These are phyloP conservation scores for Aciculosporium take DNA, from an alignment of 2,329 filamentous ascomycete species.

Conservation along the genomic window DNA sequence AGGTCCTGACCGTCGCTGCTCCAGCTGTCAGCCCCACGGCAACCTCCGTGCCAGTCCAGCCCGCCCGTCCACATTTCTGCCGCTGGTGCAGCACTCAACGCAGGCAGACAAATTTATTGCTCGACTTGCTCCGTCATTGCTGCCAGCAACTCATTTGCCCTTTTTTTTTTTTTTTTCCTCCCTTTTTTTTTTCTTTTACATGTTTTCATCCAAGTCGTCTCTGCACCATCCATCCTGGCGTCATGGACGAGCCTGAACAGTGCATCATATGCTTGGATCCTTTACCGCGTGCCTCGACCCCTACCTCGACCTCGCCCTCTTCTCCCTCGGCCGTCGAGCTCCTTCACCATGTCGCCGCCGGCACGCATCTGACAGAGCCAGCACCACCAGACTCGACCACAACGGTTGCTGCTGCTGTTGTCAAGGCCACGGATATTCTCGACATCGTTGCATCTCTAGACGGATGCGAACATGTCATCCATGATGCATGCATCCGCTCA, in stretches of 20 bases:
- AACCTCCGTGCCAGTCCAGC: too few relatives aligned
- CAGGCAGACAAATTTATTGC: background rate
- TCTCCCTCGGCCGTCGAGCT: conserved; percentile 11
- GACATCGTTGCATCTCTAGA: conserved; percentile 44
- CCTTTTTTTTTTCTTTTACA: conserved; percentile 26
- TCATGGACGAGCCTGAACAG: conserved; percentile 44
- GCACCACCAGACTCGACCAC: conserved; percentile 10
- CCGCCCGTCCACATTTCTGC: too few relatives aligned
- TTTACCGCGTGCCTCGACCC: conserved; percentile 26
- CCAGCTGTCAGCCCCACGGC: background rate
- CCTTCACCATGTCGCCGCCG: conserved; percentile 1
- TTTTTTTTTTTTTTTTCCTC: conserved; percentile 33
- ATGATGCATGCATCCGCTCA: conserved; percentile 81
- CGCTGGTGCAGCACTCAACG: too few relatives aligned
- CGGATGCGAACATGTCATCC: conserved; percentile 81
- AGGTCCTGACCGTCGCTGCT: conserved; percentile 1
- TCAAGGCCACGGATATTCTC: conserved; percentile 21
- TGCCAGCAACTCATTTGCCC: conserved; percentile 6
- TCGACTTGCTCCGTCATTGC: conserved; percentile 4
- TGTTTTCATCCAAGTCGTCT: conserved; percentile 28
- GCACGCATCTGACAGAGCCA: background rate
- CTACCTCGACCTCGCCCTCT: background rate
- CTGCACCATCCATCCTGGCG: conserved; percentile 25
- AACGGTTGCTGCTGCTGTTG: conserved; percentile 6
- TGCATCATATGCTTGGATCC: conserved; percentile 57